Conservation (phyloP, 108 stramenopile species). For the Stephanodiscus triporus region DNA sequence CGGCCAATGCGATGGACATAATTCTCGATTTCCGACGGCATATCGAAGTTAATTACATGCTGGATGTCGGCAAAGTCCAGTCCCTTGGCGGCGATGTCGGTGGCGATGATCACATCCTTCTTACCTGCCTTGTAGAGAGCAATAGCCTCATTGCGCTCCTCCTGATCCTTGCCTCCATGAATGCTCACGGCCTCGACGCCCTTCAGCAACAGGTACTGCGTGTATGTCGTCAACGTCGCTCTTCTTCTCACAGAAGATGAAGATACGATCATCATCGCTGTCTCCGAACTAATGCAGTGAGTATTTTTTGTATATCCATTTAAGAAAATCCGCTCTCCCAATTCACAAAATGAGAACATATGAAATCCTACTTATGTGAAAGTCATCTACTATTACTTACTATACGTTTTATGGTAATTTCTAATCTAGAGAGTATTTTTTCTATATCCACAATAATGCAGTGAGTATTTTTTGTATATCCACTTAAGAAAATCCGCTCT, state of each 20-base stretch:
- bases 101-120: constrained; percentile 98
- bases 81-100: constrained; percentile 99
- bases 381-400: too few relatives aligned
- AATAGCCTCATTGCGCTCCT: constrained; percentile 97
- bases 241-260: constrained; percentile 97
- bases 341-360: too few relatives aligned
- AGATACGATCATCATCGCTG: too few relatives aligned
- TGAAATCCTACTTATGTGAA: too few relatives aligned
- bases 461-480: too few relatives aligned
- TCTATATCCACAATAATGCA: too few relatives aligned
- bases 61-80: constrained; percentile 96
- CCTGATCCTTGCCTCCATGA: constrained; percentile 99
- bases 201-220: constrained; percentile 97
- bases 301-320: too few relatives aligned
- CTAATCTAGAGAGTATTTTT: too few relatives aligned
- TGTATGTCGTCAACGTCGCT: constrained; percentile 99
- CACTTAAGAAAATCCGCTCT: too few relatives aligned
- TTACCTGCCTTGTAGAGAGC: constrained; percentile 85
- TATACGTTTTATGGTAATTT: too few relatives aligned
- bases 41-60: constrained; percentile 99
- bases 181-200: constrained; percentile 98
- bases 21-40: constrained; percentile 99
- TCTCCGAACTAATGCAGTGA: too few relatives aligned
- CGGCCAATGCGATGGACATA: constrained; percentile 97
- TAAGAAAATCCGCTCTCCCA: too few relatives aligned